Conservation (phyloP, 1,284 basidiomycete genomes). For the Ceratobasidium sp. region DNA sequence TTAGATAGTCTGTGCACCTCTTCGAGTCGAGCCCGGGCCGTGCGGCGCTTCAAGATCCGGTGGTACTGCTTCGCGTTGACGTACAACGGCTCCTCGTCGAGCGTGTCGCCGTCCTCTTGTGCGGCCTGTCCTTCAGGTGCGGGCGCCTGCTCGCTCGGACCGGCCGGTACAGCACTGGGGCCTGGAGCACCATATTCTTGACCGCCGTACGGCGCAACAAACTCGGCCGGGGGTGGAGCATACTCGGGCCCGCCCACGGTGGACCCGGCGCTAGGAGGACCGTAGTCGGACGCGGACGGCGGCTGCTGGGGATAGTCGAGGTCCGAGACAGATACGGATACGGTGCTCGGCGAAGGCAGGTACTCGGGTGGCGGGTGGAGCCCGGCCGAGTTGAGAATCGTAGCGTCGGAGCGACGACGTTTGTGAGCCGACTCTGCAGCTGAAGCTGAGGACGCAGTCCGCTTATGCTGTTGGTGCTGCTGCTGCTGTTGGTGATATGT, state of each 20-base stretch:
- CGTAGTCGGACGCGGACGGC: background rate
- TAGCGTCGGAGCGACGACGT: slow-evolving; percentile 20
- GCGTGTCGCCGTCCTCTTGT: slow-evolving; percentile 48
- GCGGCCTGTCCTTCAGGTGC: background rate
- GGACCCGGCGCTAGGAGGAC: background rate
- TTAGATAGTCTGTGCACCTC: slow-evolving; percentile 91
- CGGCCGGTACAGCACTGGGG: background rate
- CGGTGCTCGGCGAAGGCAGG: slow-evolving; percentile 29
- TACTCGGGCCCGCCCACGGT: slow-evolving; percentile 12
- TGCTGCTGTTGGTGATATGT: background rate
- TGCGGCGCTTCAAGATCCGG: slow-evolving; percentile 91
- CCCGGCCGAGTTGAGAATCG: slow-evolving; percentile 14
- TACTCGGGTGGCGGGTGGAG: slow-evolving; percentile 33
- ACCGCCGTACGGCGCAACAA: background rate
- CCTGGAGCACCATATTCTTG: slow-evolving; percentile 5
- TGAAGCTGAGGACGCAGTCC: slow-evolving; percentile 14
- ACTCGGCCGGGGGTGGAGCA: slow-evolving; percentile 15
- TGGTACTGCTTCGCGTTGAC: slow-evolving; percentile 99
- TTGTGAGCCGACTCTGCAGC: background rate
- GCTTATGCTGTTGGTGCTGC: background rate
- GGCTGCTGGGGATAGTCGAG: slow-evolving; percentile 31
- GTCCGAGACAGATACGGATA: slow-evolving; percentile 16
- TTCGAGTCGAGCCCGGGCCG: slow-evolving; percentile 88
- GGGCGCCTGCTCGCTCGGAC: background rate
- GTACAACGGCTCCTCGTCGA: slow-evolving; percentile 95